These are phyloP conservation scores for Achlya hypogyna DNA, from an alignment of 352 stramenopile genomes.

Conservation along the genomic window DNA sequence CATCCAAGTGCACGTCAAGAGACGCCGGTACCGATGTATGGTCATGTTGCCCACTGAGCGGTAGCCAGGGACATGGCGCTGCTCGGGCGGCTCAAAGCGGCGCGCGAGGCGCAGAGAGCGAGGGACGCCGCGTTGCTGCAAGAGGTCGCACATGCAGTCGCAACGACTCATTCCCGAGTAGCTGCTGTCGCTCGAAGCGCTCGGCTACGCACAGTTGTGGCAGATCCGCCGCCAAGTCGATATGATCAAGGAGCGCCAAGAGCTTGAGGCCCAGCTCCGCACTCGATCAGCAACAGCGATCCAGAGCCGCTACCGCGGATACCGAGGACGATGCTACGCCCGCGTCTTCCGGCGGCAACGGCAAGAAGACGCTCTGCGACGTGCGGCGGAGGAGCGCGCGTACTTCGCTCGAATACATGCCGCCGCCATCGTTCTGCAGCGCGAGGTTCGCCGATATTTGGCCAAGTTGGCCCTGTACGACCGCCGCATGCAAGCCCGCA, in stretches of 20 bases:
- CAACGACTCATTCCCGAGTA: background rate
- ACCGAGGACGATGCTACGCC: conserved; percentile 23
- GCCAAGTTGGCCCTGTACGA: conserved; percentile 20
- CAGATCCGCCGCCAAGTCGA: conserved; percentile 39
- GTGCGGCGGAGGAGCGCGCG: conserved; percentile 25
- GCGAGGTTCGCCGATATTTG: conserved; percentile 20
- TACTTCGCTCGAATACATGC: background rate
- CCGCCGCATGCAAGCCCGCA: background rate
- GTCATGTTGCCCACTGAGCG: conserved; percentile 34
- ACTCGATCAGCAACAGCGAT: conserved; percentile 36
- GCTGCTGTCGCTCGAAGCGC: conserved; percentile 46
- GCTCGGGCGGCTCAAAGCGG: conserved; percentile 23
- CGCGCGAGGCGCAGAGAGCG: background rate
- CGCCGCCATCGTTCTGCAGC: conserved; percentile 9
- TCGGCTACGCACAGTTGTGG: conserved; percentile 46
- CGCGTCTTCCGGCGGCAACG: conserved; percentile 24
- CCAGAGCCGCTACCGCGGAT: conserved; percentile 39
- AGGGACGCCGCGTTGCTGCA: background rate
- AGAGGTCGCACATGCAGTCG: background rate
- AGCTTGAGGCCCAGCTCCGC: conserved; percentile 44
- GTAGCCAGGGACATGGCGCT: conserved; percentile 31
- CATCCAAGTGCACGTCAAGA: conserved; percentile 42
- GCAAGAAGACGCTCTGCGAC: conserved; percentile 23
- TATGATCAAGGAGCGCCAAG: conserved; percentile 23
- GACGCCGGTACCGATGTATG: conserved; percentile 25